Base-by-base conservation (phyloP, 176 grass and related monocot species). In the Ensete glaucum region DNA sequence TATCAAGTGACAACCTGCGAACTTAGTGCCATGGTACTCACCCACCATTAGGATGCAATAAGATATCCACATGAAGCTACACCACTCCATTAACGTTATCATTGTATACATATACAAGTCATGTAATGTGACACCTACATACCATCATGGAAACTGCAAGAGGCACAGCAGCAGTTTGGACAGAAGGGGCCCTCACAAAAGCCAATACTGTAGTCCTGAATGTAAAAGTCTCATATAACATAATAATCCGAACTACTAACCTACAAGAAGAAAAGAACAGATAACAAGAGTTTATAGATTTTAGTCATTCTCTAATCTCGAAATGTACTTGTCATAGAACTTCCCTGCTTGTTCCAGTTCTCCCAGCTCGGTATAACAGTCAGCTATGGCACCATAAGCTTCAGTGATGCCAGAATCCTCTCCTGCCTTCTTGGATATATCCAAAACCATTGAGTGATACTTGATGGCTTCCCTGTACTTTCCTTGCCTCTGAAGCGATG, bases 401-500 rank as follows among this genome's bases (percentile, higher is more conserved):
- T 98, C 90, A 2, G 95, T 98, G 50, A 94, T 74, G 53, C 95
- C 95, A 1, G 95, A 78, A 64, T 91, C 84, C 84, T 94, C 95
- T 73, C 84, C 78, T 0, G 84, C 85, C 77, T 75, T 82, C 71
- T 81, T 84, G 13, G 95, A 98, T 78, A 93, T 84, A 54, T 87
- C 82, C 22, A 94, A 78, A 74, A 98, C 95, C 82, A 87, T 87
- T 23, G 83, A 82, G 78, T 98, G 95, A 29, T 98, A 98, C 62
- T 91, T 98, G 87, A 91, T 87, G 78, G 90, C 95, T 77, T 98
- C 95, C 54, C 87, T 89, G 82, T 94, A 93, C 73, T 89, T 98
- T 3, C 90, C 95, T 87, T 98, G 95, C 75, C 90, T 89, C 75
- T 98, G 95, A 62, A 91, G 76, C 0, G 95, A 98, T 72, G 95